Percentiles rank a stretch among this genome's conserved stretches.
Conservation (phyloP, 169 alveolate genomes). For the Plasmodium sp. region DNA sequence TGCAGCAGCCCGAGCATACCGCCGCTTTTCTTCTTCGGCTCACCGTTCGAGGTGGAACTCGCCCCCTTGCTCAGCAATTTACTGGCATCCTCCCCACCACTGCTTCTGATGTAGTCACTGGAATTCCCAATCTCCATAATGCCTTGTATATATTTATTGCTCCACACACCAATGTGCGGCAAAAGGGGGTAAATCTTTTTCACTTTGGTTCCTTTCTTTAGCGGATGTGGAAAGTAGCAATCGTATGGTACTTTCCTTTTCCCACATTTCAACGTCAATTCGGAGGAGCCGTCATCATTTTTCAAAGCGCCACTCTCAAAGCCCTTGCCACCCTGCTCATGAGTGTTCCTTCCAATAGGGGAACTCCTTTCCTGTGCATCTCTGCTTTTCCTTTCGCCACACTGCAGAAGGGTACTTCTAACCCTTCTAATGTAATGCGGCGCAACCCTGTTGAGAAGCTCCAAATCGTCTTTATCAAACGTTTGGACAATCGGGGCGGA, state of each 20-base stretch:
- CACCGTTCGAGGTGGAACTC: background rate
- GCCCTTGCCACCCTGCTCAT: background rate
- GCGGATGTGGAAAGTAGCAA: conserved; percentile 33
- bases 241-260: conserved; percentile 12
- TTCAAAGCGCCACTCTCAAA: background rate
- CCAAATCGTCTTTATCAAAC: conserved; percentile 59
- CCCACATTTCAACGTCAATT: background rate
- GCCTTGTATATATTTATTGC: conserved; percentile 51
- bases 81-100: background rate
- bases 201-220: conserved; percentile 15
- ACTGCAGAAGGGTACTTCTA: background rate
- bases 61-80: background rate
- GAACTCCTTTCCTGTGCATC: background rate
- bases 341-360: background rate
- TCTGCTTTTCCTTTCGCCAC: background rate
- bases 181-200: conserved; percentile 45
- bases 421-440: conserved; percentile 45
- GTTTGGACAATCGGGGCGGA: conserved; percentile 1
- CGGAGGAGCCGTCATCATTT: background rate
- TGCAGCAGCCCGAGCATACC: conserved; percentile 14
- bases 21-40: background rate
- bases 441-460: conserved; percentile 1
- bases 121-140: conserved; percentile 55
- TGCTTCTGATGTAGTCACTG: background rate
- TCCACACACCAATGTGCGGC: conserved; percentile 43